Evolutionary conservation across 2,329 filamentous ascomycete genomes (phyloP).

Genomic region (Pseudogymnoascus sp.): DNA sequence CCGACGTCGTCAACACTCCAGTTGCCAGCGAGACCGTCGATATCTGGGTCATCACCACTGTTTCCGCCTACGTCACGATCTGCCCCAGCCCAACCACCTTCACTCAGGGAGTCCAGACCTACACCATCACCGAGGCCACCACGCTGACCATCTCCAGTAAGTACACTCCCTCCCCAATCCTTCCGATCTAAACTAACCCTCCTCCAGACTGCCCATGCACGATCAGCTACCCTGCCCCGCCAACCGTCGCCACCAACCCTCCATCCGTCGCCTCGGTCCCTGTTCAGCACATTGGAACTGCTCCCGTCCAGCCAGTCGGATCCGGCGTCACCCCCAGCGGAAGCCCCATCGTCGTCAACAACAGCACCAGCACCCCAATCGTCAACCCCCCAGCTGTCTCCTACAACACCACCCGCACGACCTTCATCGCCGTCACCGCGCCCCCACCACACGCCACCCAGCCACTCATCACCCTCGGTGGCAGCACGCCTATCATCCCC

Average conservation of each 20-base stretch:
- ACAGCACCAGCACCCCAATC: neutral
- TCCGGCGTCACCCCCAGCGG: neutral
- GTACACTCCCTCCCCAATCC: neutral
- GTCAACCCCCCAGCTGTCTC: neutral
- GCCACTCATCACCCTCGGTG: neutral
- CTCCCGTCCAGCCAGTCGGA: neutral
- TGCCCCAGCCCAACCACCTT: conserved; percentile 41
- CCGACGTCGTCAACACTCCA: conserved; percentile 10
- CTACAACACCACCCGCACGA: neutral
- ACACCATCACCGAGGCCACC: conserved; percentile 38
- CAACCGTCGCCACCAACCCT: neutral
- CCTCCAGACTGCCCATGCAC: conserved; percentile 28
- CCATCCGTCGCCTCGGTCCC: neutral
- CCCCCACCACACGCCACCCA: neutral
- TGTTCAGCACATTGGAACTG: neutral
- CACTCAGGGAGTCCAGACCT: conserved; percentile 35
- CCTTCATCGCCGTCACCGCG: conserved; percentile 17
- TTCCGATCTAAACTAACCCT: neutral
- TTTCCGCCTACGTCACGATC: conserved; percentile 40
- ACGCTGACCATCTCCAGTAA: conserved; percentile 34
- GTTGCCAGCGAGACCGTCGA: neutral
- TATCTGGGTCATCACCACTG: conserved; percentile 13
- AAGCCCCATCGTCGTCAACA: neutral
- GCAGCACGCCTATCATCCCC: neutral
- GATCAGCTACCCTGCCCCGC: conserved; percentile 20